Evolutionary conservation across 495 filamentous ascomycete species (phyloP).

Genomic region (Lichina pygmaea): DNA sequence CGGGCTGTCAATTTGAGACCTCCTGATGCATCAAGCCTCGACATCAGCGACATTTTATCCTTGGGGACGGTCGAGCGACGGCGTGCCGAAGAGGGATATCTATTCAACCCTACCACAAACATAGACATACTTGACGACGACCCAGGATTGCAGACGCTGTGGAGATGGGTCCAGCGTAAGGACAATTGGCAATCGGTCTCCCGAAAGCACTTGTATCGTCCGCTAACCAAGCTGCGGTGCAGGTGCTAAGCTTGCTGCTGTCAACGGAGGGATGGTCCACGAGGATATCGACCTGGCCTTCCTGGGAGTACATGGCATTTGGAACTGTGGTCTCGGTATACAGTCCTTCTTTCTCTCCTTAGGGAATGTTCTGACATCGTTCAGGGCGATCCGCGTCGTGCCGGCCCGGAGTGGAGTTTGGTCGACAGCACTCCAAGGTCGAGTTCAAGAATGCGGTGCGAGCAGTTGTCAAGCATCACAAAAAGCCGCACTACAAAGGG

Average conservation of each 20-base stretch:
- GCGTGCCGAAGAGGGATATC: conserved; percentile 45
- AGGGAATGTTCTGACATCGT: neutral
- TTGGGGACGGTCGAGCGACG: conserved; percentile 14
- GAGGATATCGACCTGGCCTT: conserved; percentile 58
- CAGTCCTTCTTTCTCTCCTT: neutral
- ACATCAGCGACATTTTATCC: neutral
- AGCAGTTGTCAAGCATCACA: conserved; percentile 19
- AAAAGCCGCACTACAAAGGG: conserved; percentile 20
- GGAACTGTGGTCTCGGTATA: conserved; percentile 48
- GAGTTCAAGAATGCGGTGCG: conserved; percentile 23
- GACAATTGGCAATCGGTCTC: neutral
- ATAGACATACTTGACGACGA: conserved; percentile 40
- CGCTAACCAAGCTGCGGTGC: neutral
- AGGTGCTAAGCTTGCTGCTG: conserved; percentile 11
- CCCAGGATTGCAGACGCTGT: conserved; percentile 45
- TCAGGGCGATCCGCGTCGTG: conserved; percentile 11
- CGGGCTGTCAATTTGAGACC: neutral
- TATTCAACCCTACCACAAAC: conserved; percentile 48
- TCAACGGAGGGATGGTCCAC: conserved; percentile 43
- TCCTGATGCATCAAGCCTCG: neutral
- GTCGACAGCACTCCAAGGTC: conserved; percentile 1
- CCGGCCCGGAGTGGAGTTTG: conserved; percentile 4
- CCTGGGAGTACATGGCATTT: conserved; percentile 55
- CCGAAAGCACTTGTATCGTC: neutral
- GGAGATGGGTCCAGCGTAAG: conserved; percentile 51